A percentile compares a stretch with the other conserved stretches of the same genome.
Conservation (phyloP, 2,329 filamentous ascomycete species). For the Sarocladium brachiariae region DNA sequence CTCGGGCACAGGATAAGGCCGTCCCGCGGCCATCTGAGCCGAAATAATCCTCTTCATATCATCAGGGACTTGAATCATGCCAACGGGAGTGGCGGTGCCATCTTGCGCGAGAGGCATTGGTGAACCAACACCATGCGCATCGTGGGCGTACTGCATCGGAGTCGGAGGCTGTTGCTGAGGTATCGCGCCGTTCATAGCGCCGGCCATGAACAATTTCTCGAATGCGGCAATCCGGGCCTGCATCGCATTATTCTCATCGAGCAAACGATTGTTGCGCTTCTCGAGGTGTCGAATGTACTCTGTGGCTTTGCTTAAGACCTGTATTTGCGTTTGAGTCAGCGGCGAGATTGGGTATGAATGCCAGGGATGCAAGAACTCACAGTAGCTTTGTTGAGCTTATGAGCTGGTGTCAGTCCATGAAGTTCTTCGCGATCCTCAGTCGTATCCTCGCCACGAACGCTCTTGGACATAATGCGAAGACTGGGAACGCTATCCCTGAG, state of each 20-base stretch:
- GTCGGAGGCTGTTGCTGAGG: conserved; percentile 43
- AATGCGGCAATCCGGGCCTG: conserved; percentile 70
- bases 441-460: conserved; percentile 58
- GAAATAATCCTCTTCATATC: conserved; percentile 57
- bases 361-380: conserved; percentile 31
- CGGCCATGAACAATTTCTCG: conserved; percentile 71
- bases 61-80: conserved; percentile 60
- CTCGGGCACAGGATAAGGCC: conserved; percentile 44
- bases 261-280: conserved; percentile 75
- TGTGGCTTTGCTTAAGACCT: conserved; percentile 85
- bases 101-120: conserved; percentile 17
- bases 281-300: conserved; percentile 94
- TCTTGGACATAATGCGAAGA: conserved; percentile 75
- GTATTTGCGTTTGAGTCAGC: conserved; percentile 4
- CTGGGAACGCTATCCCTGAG: conserved; percentile 88
- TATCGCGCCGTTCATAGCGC: conserved; percentile 60
- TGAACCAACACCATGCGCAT: conserved; percentile 26
- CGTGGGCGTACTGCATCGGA: conserved; percentile 40
- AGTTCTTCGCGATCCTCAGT: conserved; percentile 69
- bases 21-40: conserved; percentile 47
- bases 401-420: conserved; percentile 72
- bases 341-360: not conserved
- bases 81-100: conserved; percentile 37
- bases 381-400: conserved; percentile 97
- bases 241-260: conserved; percentile 74